phyloP scores from a whole-genome alignment of 1,284 basidiomycete genomes.

The Cutaneotrichosporon spelunceum region DNA sequence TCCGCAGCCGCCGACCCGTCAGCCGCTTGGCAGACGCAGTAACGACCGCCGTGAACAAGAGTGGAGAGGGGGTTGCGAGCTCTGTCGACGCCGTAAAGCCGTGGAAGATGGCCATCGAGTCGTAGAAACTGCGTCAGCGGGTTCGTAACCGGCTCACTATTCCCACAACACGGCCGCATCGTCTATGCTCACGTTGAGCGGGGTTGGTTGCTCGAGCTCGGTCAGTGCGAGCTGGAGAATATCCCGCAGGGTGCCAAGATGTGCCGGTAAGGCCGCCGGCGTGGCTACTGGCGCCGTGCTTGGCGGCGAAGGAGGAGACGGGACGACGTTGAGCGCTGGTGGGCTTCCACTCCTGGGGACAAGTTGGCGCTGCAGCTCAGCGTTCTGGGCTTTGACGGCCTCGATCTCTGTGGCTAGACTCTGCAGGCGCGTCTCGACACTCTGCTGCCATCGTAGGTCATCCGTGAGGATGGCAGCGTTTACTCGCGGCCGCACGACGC shows the following conservation, averaged over 20 bases:
- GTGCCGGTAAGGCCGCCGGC: slow-evolving; percentile 4
- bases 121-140: slow-evolving; percentile 22
- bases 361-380: slow-evolving; percentile 14
- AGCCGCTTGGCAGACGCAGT: slow-evolving; percentile 22
- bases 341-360: not conserved
- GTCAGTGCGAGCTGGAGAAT: slow-evolving; percentile 13
- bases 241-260: slow-evolving; percentile 14
- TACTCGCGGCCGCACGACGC: slow-evolving; percentile 22
- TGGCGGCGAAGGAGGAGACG: not conserved
- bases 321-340: not conserved
- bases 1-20: slow-evolving; percentile 3
- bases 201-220: slow-evolving; percentile 16
- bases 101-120: slow-evolving; percentile 25
- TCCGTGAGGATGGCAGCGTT: slow-evolving; percentile 25
- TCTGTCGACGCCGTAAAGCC: slow-evolving; percentile 23
- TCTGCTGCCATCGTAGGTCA: slow-evolving; percentile 26
- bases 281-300: not conserved
- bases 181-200: slow-evolving; percentile 20
- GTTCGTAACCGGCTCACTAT: slow-evolving; percentile 15
- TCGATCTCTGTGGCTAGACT: slow-evolving; percentile 17
- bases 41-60: slow-evolving; percentile 22
- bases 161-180: slow-evolving; percentile 26
- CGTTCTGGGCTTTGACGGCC: slow-evolving; percentile 15
- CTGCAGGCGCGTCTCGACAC: slow-evolving; percentile 19
- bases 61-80: slow-evolving; percentile 22